These are phyloP conservation scores for Typha latifolia DNA, from an alignment of 176 grass and related monocot species.

Conservation along the genomic window DNA sequence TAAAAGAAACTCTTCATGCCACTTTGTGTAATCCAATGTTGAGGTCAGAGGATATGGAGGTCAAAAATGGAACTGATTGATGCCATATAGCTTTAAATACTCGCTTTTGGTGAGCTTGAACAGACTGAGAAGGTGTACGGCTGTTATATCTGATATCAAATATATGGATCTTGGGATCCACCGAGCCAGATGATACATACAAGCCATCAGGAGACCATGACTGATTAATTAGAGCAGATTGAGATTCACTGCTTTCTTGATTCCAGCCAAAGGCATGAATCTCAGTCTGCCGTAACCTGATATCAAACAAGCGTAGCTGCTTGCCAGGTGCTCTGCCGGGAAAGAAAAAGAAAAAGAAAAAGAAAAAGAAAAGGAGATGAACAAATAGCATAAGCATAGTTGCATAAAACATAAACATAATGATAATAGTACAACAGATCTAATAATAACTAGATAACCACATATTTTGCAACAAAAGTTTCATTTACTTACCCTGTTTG, in stretches of 20 bases:
- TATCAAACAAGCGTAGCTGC: slow-evolving; percentile 76
- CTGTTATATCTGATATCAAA: slow-evolving; percentile 73
- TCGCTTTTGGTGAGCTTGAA: slow-evolving; percentile 79
- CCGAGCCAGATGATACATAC: slow-evolving; percentile 68
- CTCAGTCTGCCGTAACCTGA: slow-evolving; percentile 68
- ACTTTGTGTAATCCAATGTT: slow-evolving; percentile 81
- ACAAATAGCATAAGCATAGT: slow-evolving; percentile 1
- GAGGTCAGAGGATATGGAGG: slow-evolving; percentile 93
- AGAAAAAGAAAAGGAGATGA: neutral
- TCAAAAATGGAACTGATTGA: slow-evolving; percentile 51
- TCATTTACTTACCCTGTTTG: slow-evolving; percentile 75
- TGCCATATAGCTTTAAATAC: slow-evolving; percentile 98
- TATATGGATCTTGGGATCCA: slow-evolving; percentile 82
- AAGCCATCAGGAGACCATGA: slow-evolving; percentile 91
- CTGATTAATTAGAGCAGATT: slow-evolving; percentile 92
- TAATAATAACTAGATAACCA: too few relatives aligned
- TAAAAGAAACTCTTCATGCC: slow-evolving; percentile 19
- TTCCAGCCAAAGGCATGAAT: slow-evolving; percentile 90
- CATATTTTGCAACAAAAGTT: too few relatives aligned
- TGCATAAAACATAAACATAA: neutral
- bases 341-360: slow-evolving; percentile 13
- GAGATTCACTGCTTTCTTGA: slow-evolving; percentile 80
- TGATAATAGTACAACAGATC: neutral
- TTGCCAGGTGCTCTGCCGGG: slow-evolving; percentile 47
- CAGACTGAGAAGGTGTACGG: slow-evolving; percentile 60